Base-by-base conservation (phyloP, 352 stramenopile genomes). In the Globisporangium megalacanthum region DNA sequence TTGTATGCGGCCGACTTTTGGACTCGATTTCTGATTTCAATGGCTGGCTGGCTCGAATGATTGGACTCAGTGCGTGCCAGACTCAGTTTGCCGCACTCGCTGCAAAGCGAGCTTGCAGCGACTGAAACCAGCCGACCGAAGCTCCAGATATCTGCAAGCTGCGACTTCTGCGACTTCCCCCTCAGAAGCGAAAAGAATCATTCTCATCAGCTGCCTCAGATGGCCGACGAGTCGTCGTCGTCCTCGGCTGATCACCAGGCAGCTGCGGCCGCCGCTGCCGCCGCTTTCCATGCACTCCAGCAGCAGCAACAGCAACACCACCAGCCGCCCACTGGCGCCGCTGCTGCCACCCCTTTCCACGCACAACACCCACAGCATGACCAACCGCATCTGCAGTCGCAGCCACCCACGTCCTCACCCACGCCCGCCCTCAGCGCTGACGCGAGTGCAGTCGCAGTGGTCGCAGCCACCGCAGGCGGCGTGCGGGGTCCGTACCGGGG, bases 401-500 rank as follows among this genome's bases (percentile, higher is more conserved):
- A 19, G n/a, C 11, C 15, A 15, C 1, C 50, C 33, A 17, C 29
- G 2, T 2, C 31, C 8, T 6, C 19, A 19, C 13, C 50, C n/a
- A 22, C 36, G 35, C 1, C 65, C 48, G 47, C 56, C 46, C 50
- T 64, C 70, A n/a, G 59, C 66, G 57, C 73, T 68, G 10, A 53
- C 65, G 29, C 66, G 71, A 55, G n/a, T 10, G 25, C 10, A 13
- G 33, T 19, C 3, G 45, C 54, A 17, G 41, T 20, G 46, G 15
- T 35, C 5, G 13, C 46, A 2, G 4, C 46, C 9, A 35, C 7
- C 3, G 46, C 46, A 6, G 14, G 11, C 7, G n/a, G 44, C 44
- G 44, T 31, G 29, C 49, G 56, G 19, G 56, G 49, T 4, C 39
- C 56, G 4, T 92, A 77, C 68, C 76, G 84, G 53, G 84, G 84